A percentile compares a stretch with the other conserved stretches of the same genome.
phyloP scores from a whole-genome alignment of 2,329 filamentous ascomycete species.

The Penicillium vulpinum region DNA sequence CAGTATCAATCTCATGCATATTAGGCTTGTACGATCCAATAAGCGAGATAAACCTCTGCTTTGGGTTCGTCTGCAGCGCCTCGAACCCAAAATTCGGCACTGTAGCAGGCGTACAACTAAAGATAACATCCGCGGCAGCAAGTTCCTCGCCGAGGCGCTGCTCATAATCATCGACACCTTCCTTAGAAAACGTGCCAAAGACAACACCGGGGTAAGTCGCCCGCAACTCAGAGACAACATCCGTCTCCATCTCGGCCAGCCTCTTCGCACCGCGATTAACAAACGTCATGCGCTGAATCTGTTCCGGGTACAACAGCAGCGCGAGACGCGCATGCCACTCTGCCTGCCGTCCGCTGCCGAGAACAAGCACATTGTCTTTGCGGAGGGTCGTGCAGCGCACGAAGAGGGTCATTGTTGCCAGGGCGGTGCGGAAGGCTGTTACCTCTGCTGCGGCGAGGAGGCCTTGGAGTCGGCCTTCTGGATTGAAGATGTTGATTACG shows the following conservation, averaged over 20 bases:
- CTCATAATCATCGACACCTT: constrained; percentile 58
- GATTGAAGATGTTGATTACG: constrained; percentile 67
- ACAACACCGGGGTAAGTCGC: constrained; percentile 39
- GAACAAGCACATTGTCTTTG: constrained; percentile 45
- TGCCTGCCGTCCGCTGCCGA: constrained; percentile 53
- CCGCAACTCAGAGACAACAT: constrained; percentile 36
- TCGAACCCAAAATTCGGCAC: constrained; percentile 45
- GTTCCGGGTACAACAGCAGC: constrained; percentile 47
- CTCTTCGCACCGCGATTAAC: constrained; percentile 68
- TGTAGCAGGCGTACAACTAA: constrained; percentile 51
- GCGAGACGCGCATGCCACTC: constrained; percentile 53
- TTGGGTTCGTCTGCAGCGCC: constrained; percentile 38
- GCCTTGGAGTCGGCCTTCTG: constrained; percentile 62
- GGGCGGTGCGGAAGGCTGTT: constrained; percentile 77
- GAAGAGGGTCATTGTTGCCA: constrained; percentile 68
- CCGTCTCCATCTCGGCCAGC: constrained; percentile 49
- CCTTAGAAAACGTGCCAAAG: constrained; percentile 52
- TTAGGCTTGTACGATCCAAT: constrained; percentile 58
- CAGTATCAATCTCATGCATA: constrained; percentile 53
- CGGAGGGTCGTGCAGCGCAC: constrained; percentile 40
- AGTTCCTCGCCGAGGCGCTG: constrained; percentile 31
- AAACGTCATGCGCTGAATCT: constrained; percentile 67
- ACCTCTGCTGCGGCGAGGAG: constrained; percentile 72
- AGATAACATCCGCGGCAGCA: constrained; percentile 45
- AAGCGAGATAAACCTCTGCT: constrained; percentile 50